Evolutionary conservation across 768 basidiomycete species (phyloP), one percentile per base, ranked within the genome.

Genomic region (Cytidiella melzeri): DNA sequence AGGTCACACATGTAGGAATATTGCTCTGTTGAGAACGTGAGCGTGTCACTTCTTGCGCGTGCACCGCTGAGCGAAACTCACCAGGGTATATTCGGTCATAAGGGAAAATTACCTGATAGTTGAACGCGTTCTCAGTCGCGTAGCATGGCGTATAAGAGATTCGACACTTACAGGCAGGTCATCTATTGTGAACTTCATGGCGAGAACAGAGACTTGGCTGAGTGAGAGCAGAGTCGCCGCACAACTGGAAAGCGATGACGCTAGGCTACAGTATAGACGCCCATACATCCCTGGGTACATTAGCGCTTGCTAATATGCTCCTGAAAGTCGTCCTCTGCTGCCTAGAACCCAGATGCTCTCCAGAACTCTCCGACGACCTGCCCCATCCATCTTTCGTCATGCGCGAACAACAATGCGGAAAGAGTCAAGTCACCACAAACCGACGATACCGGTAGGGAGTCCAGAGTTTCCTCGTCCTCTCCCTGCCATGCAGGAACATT

Each of bases 1-100:
- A 99, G 77, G 69, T 99, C 96, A 68, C 92, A 92, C 93, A 99
- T 98, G 64, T 99, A 99, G 36, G 90, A 84, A 83, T 94, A 98
- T 83, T 98, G 96, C 63, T 98, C 96, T 92, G 61, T 39, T 15
- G 26, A 46, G 3, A 27, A 36, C 34, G 46, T 60, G 27, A 58
- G 43, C 43, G 27, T 30, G 20, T 38, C 18, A 36, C 26, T 21
- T n/a, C n/a, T n/a, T 27, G 20, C 20, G 39, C 21, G 15, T 21
- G 55, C n/a, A 41, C 9, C 4, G 34, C 24, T 6, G n/a, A 27
- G 24, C 27, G 23, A 10, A 19, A 62, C 77, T 53, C 55, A 89
- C 93, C 93, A 64, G 93, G 93, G 67, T 96, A 98, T 61, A 98
- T 92, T 63, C 90, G 82, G 74, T 92, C 89, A 64, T 92, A 92